Evolutionary conservation across 768 basidiomycete genomes (phyloP).

Genomic region (Daedaleopsis nitida): DNA sequence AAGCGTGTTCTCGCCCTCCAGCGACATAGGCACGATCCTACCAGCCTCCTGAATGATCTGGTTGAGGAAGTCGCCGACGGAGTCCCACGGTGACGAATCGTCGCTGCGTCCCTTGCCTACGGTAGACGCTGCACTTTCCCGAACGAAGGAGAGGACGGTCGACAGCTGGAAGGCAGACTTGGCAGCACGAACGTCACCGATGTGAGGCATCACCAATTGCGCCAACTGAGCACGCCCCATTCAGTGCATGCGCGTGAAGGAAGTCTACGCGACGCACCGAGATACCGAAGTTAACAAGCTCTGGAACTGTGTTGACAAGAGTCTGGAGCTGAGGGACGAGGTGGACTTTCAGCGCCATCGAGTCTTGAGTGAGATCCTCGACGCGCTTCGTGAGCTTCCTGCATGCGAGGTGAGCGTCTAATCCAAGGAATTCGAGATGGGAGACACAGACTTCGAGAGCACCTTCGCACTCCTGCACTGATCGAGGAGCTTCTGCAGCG

Average conservation of each 20-base stretch:
- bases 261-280: constrained; percentile 51
- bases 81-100: constrained; percentile 74
- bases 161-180: constrained; percentile 80
- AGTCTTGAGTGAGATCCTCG: constrained; percentile 75
- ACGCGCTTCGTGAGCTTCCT: constrained; percentile 89
- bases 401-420: background rate
- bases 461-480: constrained; percentile 81
- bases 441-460: constrained; percentile 63
- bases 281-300: constrained; percentile 89
- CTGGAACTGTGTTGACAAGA: constrained; percentile 71
- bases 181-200: constrained; percentile 75
- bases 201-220: constrained; percentile 83
- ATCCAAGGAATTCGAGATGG: background rate
- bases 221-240: constrained; percentile 59
- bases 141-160: constrained; percentile 69
- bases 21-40: constrained; percentile 66
- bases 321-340: constrained; percentile 73
- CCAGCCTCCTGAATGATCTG: constrained; percentile 73
- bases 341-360: constrained; percentile 68
- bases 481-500: constrained; percentile 80
- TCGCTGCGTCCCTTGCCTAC: constrained; percentile 69
- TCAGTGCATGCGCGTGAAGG: background rate
- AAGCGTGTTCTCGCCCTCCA: constrained; percentile 76
- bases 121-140: constrained; percentile 70
- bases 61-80: constrained; percentile 67